Evolutionary conservation across 78 protist genomes (phyloP), one percentile per base, ranked within the genome.

Genomic region (Dictyostelium purpureum): DNA sequence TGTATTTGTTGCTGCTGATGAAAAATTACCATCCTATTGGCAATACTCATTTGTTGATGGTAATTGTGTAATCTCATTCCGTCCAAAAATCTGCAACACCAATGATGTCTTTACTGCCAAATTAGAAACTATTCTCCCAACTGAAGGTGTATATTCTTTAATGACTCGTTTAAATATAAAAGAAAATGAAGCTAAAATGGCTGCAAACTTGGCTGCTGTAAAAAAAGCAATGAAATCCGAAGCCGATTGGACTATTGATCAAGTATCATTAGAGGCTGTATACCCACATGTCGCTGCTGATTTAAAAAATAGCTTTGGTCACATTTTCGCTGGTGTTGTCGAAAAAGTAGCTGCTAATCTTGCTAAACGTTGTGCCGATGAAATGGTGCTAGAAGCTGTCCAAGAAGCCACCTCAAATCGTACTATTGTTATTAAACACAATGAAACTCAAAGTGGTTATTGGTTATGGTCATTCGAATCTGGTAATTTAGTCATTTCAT

Each of bases 11-110:
- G 19, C 37, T 35, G 24, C 43, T 49, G 43, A 56, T 45, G 43
- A 24, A 49, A 81, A 81, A 57, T 47, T 33, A 26, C 1, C 31
- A 31, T 9, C 10, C 3, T 81, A 81, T 18, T 81, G 89, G 89
- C 31, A 37, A 6, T 81, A 33, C 31, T 3, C 26, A 3, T 81
- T 81, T 26, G 56, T 49, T 7, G 14, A 51, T 18, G 78, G 77
- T 43, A 49, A 54, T 40, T 26, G 51, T 9, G 14, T 16, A 14
- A 42, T 82, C 54, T 70, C 79, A 37, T 70, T 82, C 59, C 31
- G 76, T 14, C 63, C 63, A 54, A 54, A 54, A 28, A 63, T 63
- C n/a, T 63, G 70, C 9, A 63, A 63, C 4, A 63, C 70, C 0
- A 63, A 33, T 63, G 70, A 63, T 63, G 40, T 63, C 1, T 28